Conservation (phyloP, 2,329 filamentous ascomycete species). For the Penicillium italicum region DNA sequence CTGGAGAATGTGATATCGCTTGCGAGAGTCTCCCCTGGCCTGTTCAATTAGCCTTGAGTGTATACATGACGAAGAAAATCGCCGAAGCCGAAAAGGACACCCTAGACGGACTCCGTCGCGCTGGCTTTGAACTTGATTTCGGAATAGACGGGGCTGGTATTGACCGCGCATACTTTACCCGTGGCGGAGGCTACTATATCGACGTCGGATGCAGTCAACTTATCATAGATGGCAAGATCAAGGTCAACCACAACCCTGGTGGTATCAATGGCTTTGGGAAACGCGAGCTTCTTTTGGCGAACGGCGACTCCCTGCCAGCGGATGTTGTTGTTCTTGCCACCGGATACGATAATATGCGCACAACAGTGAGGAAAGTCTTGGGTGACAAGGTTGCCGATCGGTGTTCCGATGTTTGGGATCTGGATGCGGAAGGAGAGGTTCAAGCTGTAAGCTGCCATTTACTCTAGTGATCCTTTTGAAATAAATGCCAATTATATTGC, state of each 20-base stretch:
- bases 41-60: slow-evolving; percentile 46
- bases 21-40: slow-evolving; percentile 47
- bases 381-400: slow-evolving; percentile 59
- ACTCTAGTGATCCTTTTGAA: neutral
- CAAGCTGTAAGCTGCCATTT: slow-evolving; percentile 37
- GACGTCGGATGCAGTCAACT: slow-evolving; percentile 54
- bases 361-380: slow-evolving; percentile 58
- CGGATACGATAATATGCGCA: slow-evolving; percentile 66
- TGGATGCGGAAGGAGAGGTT: slow-evolving; percentile 56
- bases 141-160: slow-evolving; percentile 43
- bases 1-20: slow-evolving; percentile 51
- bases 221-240: slow-evolving; percentile 58
- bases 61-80: slow-evolving; percentile 43
- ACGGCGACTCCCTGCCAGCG: slow-evolving; percentile 56
- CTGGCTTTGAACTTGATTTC: slow-evolving; percentile 46
- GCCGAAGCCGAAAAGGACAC: slow-evolving; percentile 42
- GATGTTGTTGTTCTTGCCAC: slow-evolving; percentile 64
- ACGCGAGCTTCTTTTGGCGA: slow-evolving; percentile 48
- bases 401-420: slow-evolving; percentile 58
- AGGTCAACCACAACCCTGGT: slow-evolving; percentile 55
- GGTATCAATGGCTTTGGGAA: slow-evolving; percentile 53
- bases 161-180: slow-evolving; percentile 44
- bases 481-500: neutral
- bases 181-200: slow-evolving; percentile 58
- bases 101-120: slow-evolving; percentile 46